Evolutionary conservation across 768 basidiomycete species (phyloP), one percentile per base, ranked within the genome.

Genomic region (Hypholoma fasciculare): DNA sequence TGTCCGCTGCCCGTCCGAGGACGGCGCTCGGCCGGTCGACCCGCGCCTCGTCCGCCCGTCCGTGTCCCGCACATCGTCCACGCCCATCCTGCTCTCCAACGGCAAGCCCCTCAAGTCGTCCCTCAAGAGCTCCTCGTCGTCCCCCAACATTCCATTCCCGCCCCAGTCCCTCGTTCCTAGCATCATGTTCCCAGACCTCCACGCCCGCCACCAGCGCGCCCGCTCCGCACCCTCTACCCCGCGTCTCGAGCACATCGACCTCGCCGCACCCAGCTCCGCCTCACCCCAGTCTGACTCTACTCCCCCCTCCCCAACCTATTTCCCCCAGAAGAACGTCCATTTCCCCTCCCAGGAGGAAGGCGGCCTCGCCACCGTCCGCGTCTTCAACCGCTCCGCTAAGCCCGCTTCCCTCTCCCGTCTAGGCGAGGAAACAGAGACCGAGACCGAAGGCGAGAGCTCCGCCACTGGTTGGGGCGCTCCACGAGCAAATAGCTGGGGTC

Each of bases 281-380:
- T 64, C 77, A 85, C 87, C 16, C 82, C 37, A 20, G 49, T 34
- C 47, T 37, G 59, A 5, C 52, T 48, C 44, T 49, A 57, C 49
- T 40, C 58, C 56, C 39, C 49, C 59, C 39, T 43, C 68, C 58
- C 37, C 63, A 55, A 63, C 43, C 42, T 46, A 57, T 61, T 69
- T 76, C 81, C 75, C 54, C 12, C 84, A 82, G 1, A 96, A 96
- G 76, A 89, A 86, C 52, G 96, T 98, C 0, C 95, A 96, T 69
- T 98, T 98, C 65, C 90, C 93, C 12, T 79, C 84, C 0, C 79
- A 82, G 49, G 77, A 83, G 58, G 80, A 82, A 44, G 78, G 80
- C n/a, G 82, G 74, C 0, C 76, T 91, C 20, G 84, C 83, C 30
- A 84, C 82, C 1, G 79, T 92, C 43, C 75, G 82, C 14, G 59